Percentiles rank a stretch among this genome's conserved stretches.
phyloP scores from a whole-genome alignment of 2,329 filamentous ascomycete genomes.

The Xylaria hypoxylon region DNA sequence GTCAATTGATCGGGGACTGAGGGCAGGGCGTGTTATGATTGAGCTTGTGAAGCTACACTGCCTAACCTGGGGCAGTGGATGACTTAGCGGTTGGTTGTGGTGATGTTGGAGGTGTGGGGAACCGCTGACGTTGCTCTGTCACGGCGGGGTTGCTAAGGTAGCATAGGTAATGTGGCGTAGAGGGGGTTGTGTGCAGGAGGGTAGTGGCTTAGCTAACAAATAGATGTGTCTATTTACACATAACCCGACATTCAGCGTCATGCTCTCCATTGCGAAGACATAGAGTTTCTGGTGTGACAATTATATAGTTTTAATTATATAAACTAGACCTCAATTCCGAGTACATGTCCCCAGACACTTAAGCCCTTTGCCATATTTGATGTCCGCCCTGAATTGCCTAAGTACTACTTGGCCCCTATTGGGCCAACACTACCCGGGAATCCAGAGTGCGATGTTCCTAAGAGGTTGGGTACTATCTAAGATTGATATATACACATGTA shows the following conservation, averaged over 20 bases:
- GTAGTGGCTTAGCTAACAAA: slow-evolving; percentile 12
- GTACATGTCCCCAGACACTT: not conserved
- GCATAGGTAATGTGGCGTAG: slow-evolving; percentile 22
- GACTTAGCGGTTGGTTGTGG: slow-evolving; percentile 14
- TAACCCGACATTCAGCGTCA: not conserved
- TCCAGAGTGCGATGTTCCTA: not conserved
- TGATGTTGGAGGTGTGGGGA: slow-evolving; percentile 31
- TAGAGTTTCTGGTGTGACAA: not conserved
- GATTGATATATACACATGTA: too few species aligned
- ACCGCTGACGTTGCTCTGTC: slow-evolving; percentile 36
- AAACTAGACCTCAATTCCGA: too few species aligned
- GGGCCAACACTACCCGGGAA: slow-evolving; percentile 14
- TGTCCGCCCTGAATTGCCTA: not conserved
- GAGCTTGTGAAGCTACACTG: slow-evolving; percentile 25
- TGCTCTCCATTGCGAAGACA: not conserved
- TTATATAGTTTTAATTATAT: not conserved
- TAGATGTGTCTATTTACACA: too few species aligned
- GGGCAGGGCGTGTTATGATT: slow-evolving; percentile 8
- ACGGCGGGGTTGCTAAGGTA: slow-evolving; percentile 15
- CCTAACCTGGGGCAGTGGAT: slow-evolving; percentile 5
- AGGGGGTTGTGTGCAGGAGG: slow-evolving; percentile 3
- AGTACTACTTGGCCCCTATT: not conserved
- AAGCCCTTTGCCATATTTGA: not conserved
- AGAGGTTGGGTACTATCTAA: too few species aligned
- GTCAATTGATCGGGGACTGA: slow-evolving; percentile 13